A percentile compares a stretch with the other conserved stretches of the same genome.
Conservation (phyloP, 1,139 yeast species). For the Yamadazyma sp. region DNA sequence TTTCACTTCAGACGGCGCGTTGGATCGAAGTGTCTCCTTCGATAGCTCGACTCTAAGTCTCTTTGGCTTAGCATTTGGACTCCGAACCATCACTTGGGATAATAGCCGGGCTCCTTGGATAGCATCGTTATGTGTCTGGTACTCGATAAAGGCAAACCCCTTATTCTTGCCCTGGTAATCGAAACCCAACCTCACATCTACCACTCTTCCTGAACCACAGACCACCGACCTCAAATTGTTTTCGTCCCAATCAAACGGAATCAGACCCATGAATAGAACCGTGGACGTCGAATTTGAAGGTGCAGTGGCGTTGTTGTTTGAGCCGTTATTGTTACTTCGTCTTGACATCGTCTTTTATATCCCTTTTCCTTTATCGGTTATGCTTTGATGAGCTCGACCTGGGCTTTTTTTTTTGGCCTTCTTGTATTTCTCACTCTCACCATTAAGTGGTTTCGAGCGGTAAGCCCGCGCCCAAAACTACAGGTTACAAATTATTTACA, state of each 20-base stretch:
- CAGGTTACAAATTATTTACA: too few species aligned
- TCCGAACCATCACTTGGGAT: conserved; percentile 40
- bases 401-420: too few species aligned
- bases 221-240: conserved; percentile 55
- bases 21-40: conserved; percentile 54
- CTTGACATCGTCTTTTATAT: conserved; percentile 10
- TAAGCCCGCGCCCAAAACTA: too few species aligned
- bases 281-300: conserved; percentile 21
- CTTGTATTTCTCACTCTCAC: too few species aligned
- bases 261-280: conserved; percentile 58
- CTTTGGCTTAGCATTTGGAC: conserved; percentile 20
- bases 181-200: conserved; percentile 62
- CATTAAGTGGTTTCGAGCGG: too few species aligned
- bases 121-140: conserved; percentile 52
- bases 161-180: conserved; percentile 64
- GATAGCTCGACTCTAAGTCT: conserved; percentile 57
- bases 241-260: conserved; percentile 68
- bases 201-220: conserved; percentile 63
- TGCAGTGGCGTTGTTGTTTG: background rate
- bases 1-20: conserved; percentile 30
- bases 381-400: too few species aligned
- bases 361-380: too few species aligned
- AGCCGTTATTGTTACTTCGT: conserved; percentile 5
- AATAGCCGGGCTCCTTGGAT: conserved; percentile 44
- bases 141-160: conserved; percentile 66